phyloP scores from a whole-genome alignment of 1,139 yeast species.

The Pichiaceae sp. region DNA sequence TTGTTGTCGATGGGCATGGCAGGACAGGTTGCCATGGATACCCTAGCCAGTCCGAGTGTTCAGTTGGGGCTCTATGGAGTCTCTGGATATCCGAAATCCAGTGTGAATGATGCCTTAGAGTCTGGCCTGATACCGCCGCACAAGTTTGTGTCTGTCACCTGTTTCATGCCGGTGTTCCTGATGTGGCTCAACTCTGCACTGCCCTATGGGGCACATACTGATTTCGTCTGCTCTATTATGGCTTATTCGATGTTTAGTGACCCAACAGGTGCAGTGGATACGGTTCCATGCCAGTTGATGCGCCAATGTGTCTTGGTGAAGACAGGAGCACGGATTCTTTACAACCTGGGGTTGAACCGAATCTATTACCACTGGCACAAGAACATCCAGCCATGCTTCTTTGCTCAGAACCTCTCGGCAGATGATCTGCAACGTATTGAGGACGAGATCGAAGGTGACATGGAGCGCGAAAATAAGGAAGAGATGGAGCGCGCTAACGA shows the following conservation, averaged over 20 bases:
- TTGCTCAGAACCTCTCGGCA: conserved; percentile 19
- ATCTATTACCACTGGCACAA: conserved; percentile 31
- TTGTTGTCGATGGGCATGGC: background rate
- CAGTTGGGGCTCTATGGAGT: conserved; percentile 3
- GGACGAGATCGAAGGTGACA: conserved; percentile 19
- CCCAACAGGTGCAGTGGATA: conserved; percentile 1
- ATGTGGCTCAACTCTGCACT: conserved; percentile 1
- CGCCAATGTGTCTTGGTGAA: background rate
- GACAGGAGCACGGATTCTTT: conserved; percentile 13
- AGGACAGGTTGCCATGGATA: conserved; percentile 2
- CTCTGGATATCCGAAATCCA: background rate
- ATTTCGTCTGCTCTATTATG: background rate
- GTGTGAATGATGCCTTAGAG: conserved; percentile 2
- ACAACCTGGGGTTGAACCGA: conserved; percentile 35
- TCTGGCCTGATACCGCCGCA: background rate
- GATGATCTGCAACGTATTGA: conserved; percentile 22
- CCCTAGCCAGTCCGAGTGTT: conserved; percentile 2
- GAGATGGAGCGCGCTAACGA: conserved; percentile 4
- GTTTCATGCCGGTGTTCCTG: conserved; percentile 1
- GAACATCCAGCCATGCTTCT: conserved; percentile 22
- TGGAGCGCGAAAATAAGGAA: conserved; percentile 11
- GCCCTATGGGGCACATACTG: conserved; percentile 1
- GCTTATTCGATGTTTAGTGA: conserved; percentile 2
- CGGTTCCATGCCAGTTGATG: background rate
- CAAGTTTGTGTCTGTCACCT: conserved; percentile 2